phyloP scores from a whole-genome alignment of 768 basidiomycete genomes.

The Chlorophyllum brunneum region DNA sequence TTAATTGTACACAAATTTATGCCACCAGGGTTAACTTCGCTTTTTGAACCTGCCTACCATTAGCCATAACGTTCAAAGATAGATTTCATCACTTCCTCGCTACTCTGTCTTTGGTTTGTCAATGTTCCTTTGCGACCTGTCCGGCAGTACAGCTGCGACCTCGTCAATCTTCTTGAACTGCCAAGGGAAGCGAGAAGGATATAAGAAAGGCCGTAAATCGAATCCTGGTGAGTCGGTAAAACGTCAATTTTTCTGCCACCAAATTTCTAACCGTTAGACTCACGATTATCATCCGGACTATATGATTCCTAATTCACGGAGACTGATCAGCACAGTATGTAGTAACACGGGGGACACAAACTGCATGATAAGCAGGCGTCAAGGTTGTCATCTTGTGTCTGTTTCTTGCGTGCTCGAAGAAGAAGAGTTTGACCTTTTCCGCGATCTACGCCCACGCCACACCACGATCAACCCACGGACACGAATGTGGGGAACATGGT shows the following conservation, averaged over 20 bases:
- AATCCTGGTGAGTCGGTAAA: conserved; percentile 53
- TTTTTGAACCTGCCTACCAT: too few species aligned
- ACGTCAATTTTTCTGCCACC: conserved; percentile 12
- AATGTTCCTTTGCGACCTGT: conserved; percentile 44
- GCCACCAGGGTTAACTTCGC: neutral
- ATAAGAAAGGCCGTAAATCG: conserved; percentile 94
- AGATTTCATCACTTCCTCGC: neutral
- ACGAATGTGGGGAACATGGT: neutral
- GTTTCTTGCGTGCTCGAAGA: conserved; percentile 95
- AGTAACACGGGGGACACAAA: conserved; percentile 32
- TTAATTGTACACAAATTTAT: conserved; percentile 9
- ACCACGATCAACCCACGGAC: neutral
- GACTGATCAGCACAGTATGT: neutral
- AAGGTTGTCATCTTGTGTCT: conserved; percentile 98
- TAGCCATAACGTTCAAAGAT: neutral
- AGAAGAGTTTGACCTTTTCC: conserved; percentile 95
- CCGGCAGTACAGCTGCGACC: conserved; percentile 71
- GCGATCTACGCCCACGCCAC: conserved; percentile 62
- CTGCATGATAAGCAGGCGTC: conserved; percentile 92
- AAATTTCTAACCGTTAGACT: conserved; percentile 21
- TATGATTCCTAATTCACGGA: conserved; percentile 77
- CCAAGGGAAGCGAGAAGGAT: conserved; percentile 92
- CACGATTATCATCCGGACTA: conserved; percentile 95
- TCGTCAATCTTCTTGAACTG: conserved; percentile 96
- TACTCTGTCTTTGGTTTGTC: conserved; percentile 46